Evolutionary conservation across 805 yeast genomes (phyloP).

Genomic region (Candida ficus): DNA sequence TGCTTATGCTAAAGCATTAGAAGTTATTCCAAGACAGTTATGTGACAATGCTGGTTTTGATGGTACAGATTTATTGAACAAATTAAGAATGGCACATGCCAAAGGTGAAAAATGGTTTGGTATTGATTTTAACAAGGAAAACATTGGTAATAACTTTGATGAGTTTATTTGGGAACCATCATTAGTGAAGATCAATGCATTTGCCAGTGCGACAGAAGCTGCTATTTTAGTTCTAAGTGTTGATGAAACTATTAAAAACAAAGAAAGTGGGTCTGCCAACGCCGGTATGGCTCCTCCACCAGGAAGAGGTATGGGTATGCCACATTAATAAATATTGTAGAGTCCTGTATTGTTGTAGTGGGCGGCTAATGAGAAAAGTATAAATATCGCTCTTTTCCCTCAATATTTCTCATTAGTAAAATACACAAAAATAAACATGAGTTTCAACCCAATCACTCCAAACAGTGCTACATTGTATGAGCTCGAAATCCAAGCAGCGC

Average conservation of each 20-base stretch:
- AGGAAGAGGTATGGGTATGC: slow-evolving; percentile 73
- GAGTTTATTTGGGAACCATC: slow-evolving; percentile 98
- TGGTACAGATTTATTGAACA: slow-evolving; percentile 89
- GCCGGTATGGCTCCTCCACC: slow-evolving; percentile 44
- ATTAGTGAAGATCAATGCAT: slow-evolving; percentile 87
- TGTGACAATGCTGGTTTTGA: slow-evolving; percentile 99
- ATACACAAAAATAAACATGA: too few relatives aligned
- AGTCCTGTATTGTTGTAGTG: too few relatives aligned
- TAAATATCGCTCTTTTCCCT: not conserved
- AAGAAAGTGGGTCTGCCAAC: slow-evolving; percentile 53
- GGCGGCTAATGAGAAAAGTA: too few relatives aligned
- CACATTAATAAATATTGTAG: slow-evolving; percentile 23
- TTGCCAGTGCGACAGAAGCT: slow-evolving; percentile 94
- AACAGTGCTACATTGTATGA: too few relatives aligned
- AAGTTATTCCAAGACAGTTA: slow-evolving; percentile 92
- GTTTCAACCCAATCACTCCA: too few relatives aligned
- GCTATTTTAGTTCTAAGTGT: slow-evolving; percentile 90
- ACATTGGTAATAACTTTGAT: slow-evolving; percentile 77
- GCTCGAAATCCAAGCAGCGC: too few relatives aligned
- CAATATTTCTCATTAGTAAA: too few relatives aligned
- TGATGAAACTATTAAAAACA: slow-evolving; percentile 85
- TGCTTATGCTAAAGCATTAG: slow-evolving; percentile 92
- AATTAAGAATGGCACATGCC: slow-evolving; percentile 89
- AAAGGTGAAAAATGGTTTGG: slow-evolving; percentile 92
- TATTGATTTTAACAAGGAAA: slow-evolving; percentile 81